Evolutionary conservation across 1,284 basidiomycete species (phyloP), one percentile per base, ranked within the genome.

Genomic region (Pseudozyma tsukubaensis): DNA sequence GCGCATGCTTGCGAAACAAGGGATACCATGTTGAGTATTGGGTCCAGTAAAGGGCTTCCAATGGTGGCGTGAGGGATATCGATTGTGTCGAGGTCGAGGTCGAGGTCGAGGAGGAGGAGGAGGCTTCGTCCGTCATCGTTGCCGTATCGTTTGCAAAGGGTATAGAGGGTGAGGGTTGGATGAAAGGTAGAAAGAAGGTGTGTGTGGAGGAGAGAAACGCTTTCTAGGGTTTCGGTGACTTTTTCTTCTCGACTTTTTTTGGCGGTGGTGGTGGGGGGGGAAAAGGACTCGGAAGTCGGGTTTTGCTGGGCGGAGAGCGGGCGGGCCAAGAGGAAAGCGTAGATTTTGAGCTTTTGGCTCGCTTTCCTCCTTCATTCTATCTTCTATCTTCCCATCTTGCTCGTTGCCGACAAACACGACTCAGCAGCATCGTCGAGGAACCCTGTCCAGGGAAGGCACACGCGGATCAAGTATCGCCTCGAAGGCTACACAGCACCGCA

Each of bases 1-100:
- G 91, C 43, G 90, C 91, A 44, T 90, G 81, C 18, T 87, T 86
- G 21, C 90, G 87, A 83, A 94, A 95, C 7, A 83, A 85, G 1
- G 92, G 89, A 80, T 94, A 94, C 95, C 95, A 97, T 3, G 89
- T 88, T 2, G 92, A 94, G 80, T 94, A 94, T 70, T 94, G 92
- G 78, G 81, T 79, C 45, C 63, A 67, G 35, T 66, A 59, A n/a
- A 83, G 69, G 3, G 82, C 75, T 13, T 64, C 93, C 92, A 1
- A 89, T 87, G 52, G 92, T 87, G 58, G 94, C 87, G 80, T 91
- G 88, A 14, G 86, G 1, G 55, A 48, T 6, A 57, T 49, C 1
- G 56, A 34, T 1, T 34, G 32, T 40, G 55, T 10, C 40, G 39
- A 44, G 14, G 14, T 34, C 58, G 53, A 61, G 18, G 35, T 48